Base-by-base conservation (phyloP, 1,139 yeast species). In the Saccharomyces hybrid region DNA sequence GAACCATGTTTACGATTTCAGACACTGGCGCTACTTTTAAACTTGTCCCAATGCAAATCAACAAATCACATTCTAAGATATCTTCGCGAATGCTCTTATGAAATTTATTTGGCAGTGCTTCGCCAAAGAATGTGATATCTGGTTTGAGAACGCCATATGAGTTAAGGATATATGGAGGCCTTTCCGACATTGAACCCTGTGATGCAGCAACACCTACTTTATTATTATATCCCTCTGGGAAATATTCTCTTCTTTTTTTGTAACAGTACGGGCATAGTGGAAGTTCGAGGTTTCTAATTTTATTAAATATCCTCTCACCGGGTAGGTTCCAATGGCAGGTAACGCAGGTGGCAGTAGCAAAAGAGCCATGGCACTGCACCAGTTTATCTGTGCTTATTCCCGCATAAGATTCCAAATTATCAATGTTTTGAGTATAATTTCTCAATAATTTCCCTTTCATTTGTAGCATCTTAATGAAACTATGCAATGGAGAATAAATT, bases 1-100 rank as follows among this genome's bases (percentile, higher is more conserved):
- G 85, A 1, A 90, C 70, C 69, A 81, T 77, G 56, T 88, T 84
- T n/a, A 90, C 90, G 50, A 93, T 88, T 56, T 89, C 91, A 49
- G 93, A 86, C n/a, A 93, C 98, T 0, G 99, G 99, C 0, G 96
- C 91, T 31, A 93, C 99, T 67, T 91, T 89, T 56, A 93, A 77
- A 26, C 98, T 91, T 0, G 99, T 93, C 8, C 99, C 99, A 16
- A 91, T 84, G 69, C 96, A 86, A 5, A 93, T 79, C 49, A 93
- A 72, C 54, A 93, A 74, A 71, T 93, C 98, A 72, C 97, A 89
- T 30, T 80, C 75, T 20, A 75, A 66, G 3, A 85, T 75, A 64
- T 86, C 93, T 49, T 76, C 72, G 44, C 78, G 76, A 44, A 88
- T 78, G 28, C 79, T 73, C 50, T 80, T 80, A 61, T 88, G 93